phyloP scores from a whole-genome alignment of 2,329 filamentous ascomycete species.

The Ceratocystis diversiconidia region DNA sequence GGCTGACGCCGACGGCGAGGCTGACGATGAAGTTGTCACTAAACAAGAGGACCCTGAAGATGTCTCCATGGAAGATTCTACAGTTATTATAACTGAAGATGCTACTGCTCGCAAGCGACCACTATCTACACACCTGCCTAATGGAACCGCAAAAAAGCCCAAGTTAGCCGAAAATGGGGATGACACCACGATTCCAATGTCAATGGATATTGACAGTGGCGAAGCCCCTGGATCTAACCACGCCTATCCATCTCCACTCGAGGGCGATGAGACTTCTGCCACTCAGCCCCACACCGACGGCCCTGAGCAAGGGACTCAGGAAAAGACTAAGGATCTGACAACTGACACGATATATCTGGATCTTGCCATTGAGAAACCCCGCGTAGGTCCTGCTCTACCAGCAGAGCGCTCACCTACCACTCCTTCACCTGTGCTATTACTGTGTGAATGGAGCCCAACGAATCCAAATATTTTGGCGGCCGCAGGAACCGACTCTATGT shows the following conservation, averaged over 20 bases:
- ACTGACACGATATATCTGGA: conserved; percentile 47
- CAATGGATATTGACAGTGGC: conserved; percentile 45
- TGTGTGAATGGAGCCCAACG: conserved; percentile 54
- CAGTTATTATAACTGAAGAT: conserved; percentile 8
- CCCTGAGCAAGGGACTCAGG: conserved; percentile 50
- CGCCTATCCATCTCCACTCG: conserved; percentile 51
- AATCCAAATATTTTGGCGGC: conserved; percentile 52
- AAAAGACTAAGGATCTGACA: conserved; percentile 47
- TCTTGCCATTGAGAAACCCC: conserved; percentile 30
- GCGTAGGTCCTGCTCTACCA: conserved; percentile 26
- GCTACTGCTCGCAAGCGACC: conserved; percentile 13
- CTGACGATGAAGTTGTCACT: conserved; percentile 16
- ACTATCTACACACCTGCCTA: conserved; percentile 14
- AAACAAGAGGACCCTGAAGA: conserved; percentile 17
- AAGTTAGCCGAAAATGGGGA: conserved; percentile 17
- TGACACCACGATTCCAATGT: conserved; percentile 21
- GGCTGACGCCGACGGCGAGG: conserved; percentile 22
- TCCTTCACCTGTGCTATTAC: conserved; percentile 46
- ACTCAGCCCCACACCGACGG: conserved; percentile 44
- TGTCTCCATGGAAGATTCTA: conserved; percentile 14
- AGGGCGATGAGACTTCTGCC: conserved; percentile 40
- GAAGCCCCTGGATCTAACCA: conserved; percentile 37
- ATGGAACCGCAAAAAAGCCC: conserved; percentile 14
- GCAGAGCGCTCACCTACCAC: background rate
- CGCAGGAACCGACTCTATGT: conserved; percentile 56